phyloP scores from a whole-genome alignment of 2,329 filamentous ascomycete genomes.

The Emergomyces orientalis region DNA sequence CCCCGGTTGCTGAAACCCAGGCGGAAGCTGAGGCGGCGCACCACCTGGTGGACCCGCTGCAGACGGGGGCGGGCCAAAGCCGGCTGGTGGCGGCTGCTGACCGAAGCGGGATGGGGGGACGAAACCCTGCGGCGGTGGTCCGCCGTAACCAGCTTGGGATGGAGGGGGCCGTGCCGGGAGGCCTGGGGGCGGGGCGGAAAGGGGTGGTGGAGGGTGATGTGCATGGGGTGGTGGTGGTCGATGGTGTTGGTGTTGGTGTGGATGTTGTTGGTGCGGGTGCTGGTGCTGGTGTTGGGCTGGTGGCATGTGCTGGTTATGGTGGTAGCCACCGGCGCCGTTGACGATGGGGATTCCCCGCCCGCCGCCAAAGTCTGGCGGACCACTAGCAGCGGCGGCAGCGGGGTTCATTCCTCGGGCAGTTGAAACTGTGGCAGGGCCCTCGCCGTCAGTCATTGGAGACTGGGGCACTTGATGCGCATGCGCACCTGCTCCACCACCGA shows the following conservation, averaged over 20 bases:
- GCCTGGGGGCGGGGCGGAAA: slow-evolving; percentile 41
- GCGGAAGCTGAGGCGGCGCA: slow-evolving; percentile 28
- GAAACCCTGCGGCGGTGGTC: slow-evolving; percentile 42
- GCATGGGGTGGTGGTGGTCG: slow-evolving; percentile 43
- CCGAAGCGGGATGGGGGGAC: slow-evolving; percentile 31
- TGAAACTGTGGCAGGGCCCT: slow-evolving; percentile 21
- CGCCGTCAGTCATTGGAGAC: slow-evolving; percentile 37
- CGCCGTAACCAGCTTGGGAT: slow-evolving; percentile 58
- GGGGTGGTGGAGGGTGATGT: slow-evolving; percentile 43
- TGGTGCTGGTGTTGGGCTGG: slow-evolving; percentile 44
- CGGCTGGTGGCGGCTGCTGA: slow-evolving; percentile 35
- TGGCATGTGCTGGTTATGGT: slow-evolving; percentile 31
- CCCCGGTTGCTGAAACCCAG: slow-evolving; percentile 35
- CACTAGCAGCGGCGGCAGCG: slow-evolving; percentile 21
- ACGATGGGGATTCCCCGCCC: slow-evolving; percentile 34
- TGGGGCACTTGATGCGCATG: slow-evolving; percentile 27
- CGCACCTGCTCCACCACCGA: slow-evolving; percentile 37
- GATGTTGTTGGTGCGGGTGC: slow-evolving; percentile 39
- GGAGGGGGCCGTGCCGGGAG: slow-evolving; percentile 62
- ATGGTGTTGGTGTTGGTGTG: slow-evolving; percentile 35
- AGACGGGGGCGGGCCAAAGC: slow-evolving; percentile 34
- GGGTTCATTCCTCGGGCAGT: slow-evolving; percentile 20
- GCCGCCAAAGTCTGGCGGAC: slow-evolving; percentile 27
- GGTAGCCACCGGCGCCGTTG: slow-evolving; percentile 32
- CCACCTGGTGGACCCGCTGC: slow-evolving; percentile 19